phyloP scores from a whole-genome alignment of 192 early-diverging fungal genomes.

The Chytriomyces sp. region DNA sequence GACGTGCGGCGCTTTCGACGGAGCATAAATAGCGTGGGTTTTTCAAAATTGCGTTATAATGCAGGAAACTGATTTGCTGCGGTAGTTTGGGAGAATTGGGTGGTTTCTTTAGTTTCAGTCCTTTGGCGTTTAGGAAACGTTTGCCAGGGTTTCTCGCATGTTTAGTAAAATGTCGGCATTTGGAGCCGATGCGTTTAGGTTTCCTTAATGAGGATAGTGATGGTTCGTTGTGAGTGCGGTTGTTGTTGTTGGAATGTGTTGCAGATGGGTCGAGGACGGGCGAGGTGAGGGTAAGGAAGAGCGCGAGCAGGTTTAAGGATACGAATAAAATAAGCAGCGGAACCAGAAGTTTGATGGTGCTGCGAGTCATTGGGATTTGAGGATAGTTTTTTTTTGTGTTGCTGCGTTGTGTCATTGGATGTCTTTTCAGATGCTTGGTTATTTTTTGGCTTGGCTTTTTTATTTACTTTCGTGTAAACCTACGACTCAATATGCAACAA shows the following conservation, averaged over 20 bases:
- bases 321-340: not conserved
- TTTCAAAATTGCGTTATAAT: constrained; percentile 38
- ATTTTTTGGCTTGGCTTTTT: not conserved
- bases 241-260: not conserved
- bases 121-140: not conserved
- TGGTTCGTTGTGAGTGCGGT: not conserved
- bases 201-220: not conserved
- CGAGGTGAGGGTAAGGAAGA: not conserved
- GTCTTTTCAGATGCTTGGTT: too few relatives aligned
- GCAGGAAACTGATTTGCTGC: constrained; percentile 39
- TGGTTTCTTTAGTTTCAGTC: not conserved
- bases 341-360: not conserved
- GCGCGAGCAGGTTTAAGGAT: not conserved
- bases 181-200: not conserved
- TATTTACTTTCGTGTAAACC: not conserved
- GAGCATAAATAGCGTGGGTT: constrained; percentile 42
- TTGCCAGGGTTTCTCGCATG: not conserved
- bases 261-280: not conserved
- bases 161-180: not conserved
- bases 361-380: not conserved
- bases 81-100: not conserved
- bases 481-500: not conserved
- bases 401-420: too few relatives aligned
- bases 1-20: constrained; percentile 37
- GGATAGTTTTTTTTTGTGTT: too few relatives aligned